phyloP scores from a whole-genome alignment of 1,139 yeast genomes.

The Suhomyces guaymorum region DNA sequence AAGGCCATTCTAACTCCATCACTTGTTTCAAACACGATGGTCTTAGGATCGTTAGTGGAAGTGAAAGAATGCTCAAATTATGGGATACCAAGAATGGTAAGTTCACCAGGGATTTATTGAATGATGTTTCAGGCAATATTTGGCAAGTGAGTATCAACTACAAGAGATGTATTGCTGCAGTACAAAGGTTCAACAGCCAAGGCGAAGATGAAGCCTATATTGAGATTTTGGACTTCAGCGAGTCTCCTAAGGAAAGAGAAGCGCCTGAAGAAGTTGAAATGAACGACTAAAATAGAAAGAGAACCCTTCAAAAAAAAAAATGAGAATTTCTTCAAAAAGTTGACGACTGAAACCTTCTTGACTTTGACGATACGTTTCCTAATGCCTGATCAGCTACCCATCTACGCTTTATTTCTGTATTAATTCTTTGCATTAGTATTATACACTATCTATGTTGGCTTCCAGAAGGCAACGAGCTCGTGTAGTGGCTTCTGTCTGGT shows the following conservation, averaged over 20 bases:
- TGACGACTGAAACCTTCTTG: too few species aligned
- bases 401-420: background rate
- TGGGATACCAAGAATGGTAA: slow-evolving; percentile 85
- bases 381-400: too few species aligned
- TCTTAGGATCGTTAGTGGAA: slow-evolving; percentile 82
- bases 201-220: slow-evolving; percentile 61
- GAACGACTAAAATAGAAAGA: too few species aligned
- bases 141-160: slow-evolving; percentile 95
- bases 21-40: slow-evolving; percentile 94
- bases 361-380: too few species aligned
- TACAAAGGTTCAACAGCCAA: slow-evolving; percentile 55
- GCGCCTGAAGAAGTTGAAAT: slow-evolving; percentile 5
- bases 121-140: slow-evolving; percentile 77
- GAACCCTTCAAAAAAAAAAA: too few species aligned
- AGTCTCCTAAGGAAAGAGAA: slow-evolving; percentile 27
- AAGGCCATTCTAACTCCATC: slow-evolving; percentile 86
- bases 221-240: slow-evolving; percentile 82
- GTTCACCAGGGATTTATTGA: slow-evolving; percentile 70
- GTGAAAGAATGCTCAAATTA: slow-evolving; percentile 74
- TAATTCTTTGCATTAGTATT: slow-evolving; percentile 4
- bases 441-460: slow-evolving; percentile 2
- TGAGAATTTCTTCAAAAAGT: too few species aligned
- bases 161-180: slow-evolving; percentile 88
- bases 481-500: background rate
- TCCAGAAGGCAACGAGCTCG: slow-evolving; percentile 3